Evolutionary conservation across 2,329 filamentous ascomycete genomes (phyloP).

Genomic region (Aspergillus niger): DNA sequence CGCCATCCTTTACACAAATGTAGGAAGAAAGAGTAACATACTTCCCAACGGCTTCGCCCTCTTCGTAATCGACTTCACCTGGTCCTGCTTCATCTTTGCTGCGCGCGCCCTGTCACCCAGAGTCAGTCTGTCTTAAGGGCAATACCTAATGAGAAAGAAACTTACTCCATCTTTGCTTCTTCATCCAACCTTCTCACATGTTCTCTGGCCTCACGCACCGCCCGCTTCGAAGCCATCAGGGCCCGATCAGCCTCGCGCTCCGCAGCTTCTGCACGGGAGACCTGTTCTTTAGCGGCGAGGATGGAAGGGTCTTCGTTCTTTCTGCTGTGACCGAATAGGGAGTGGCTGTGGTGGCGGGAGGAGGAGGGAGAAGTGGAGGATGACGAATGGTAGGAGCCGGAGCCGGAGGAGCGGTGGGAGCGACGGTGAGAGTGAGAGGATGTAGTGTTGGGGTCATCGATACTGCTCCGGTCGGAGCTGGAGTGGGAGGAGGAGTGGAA

Average conservation of each 20-base stretch:
- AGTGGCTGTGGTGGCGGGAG: neutral
- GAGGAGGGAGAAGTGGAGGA: slow-evolving; percentile 28
- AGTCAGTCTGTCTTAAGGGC: neutral
- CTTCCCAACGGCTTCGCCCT: slow-evolving; percentile 69
- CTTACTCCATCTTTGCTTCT: slow-evolving; percentile 64
- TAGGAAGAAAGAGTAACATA: slow-evolving; percentile 47
- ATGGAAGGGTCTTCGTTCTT: slow-evolving; percentile 64
- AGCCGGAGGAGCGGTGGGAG: slow-evolving; percentile 38
- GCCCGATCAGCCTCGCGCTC: slow-evolving; percentile 68
- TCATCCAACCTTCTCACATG: slow-evolving; percentile 64
- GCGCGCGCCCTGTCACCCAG: slow-evolving; percentile 49
- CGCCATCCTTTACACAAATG: neutral
- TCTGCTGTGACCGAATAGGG: slow-evolving; percentile 41
- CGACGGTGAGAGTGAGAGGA: slow-evolving; percentile 27
- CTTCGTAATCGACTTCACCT: slow-evolving; percentile 67
- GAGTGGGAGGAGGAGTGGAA: slow-evolving; percentile 27
- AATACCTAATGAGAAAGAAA: neutral
- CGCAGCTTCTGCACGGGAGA: slow-evolving; percentile 63
- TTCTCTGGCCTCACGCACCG: slow-evolving; percentile 64
- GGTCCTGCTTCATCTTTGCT: slow-evolving; percentile 68
- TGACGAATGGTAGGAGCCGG: slow-evolving; percentile 39
- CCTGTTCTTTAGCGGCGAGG: slow-evolving; percentile 61
- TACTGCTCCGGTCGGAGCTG: slow-evolving; percentile 25
- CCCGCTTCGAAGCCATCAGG: slow-evolving; percentile 58
- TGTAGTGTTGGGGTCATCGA: slow-evolving; percentile 18